These are phyloP conservation scores for Podospora conica DNA, from an alignment of 495 filamentous ascomycete genomes.

Conservation along the genomic window DNA sequence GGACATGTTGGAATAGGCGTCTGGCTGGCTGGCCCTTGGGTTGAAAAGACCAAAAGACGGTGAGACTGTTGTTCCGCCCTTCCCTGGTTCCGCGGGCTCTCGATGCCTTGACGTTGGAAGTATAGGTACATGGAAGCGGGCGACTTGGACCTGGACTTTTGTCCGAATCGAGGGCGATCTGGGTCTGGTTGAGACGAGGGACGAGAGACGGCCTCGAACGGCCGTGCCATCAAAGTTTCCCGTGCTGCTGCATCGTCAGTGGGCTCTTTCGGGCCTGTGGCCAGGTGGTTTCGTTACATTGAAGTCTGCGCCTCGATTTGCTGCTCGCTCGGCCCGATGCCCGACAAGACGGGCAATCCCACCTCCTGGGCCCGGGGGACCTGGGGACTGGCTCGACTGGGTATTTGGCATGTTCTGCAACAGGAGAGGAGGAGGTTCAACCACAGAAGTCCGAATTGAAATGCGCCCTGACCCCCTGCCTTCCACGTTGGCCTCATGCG, in stretches of 20 bases:
- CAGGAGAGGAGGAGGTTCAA: neutral
- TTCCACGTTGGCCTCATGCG: neutral
- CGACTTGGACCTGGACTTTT: neutral
- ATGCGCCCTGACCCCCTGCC: neutral
- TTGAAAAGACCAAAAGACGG: neutral
- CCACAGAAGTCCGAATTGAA: neutral
- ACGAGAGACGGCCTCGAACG: neutral
- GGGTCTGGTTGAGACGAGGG: neutral
- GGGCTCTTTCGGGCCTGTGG: no score
- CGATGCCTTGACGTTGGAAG: neutral
- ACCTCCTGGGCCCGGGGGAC: neutral
- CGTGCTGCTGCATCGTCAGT: neutral
- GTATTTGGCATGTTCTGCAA: neutral
- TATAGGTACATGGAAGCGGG: no score
- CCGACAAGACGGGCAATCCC: neutral
- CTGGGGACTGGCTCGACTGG: no score
- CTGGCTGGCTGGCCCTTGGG: neutral
- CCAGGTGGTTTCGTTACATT: neutral
- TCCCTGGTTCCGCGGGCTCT: neutral
- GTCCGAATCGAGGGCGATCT: neutral
- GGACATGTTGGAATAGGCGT: neutral
- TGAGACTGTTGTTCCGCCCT: neutral
- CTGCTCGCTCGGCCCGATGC: neutral
- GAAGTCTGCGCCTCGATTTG: neutral
- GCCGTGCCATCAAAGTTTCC: neutral